Base-by-base conservation (phyloP, 2,329 filamentous ascomycete genomes). In the Colletotrichum sublineola region DNA sequence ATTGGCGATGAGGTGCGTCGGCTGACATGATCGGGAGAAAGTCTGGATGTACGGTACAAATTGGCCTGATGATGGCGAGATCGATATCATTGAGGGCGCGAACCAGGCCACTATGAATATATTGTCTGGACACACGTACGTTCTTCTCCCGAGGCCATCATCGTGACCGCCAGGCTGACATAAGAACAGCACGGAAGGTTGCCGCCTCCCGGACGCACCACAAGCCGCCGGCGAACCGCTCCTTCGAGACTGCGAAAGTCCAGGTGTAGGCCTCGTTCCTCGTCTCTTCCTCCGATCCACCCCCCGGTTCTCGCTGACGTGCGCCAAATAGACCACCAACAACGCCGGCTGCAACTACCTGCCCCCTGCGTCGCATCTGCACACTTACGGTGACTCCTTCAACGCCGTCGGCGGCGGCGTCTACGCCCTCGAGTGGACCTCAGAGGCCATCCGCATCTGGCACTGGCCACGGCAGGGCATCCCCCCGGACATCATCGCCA, bases 381-480 rank as follows among this genome's bases (percentile, higher is more conserved):
- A 82, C 1, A 82, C 85, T 5, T 92, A 90, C 74, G 91, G 92
- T 1, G 86, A 89, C 65, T 84, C 85, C 0, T 94, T 95, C 83
- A 94, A 95, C 78, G 84, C 84, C 12, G 87, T 80, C 46, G 85
- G 86, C 1, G 92, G 92, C n/a, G 92, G 92, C 38, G 87, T 93
- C 3, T 94, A 93, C 75, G 91, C 90, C 7, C 88, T 92, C 75
- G 86, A 92, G 77, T 96, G 94, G 93, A 91, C 91, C 62, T 82
- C 84, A 12, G 81, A 88, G 1, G 88, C 86, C 68, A 92, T 97
- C 79, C 90, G 87, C 68, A 85, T 96, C 74, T 97, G 92, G 90
- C 93, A 93, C 84, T 97, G 95, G 81, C 84, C 90, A 1, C 88
- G 92, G n/a, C 82, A 81, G 40, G 79, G 81, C 11, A 88, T 95